Evolutionary conservation across 2,329 filamentous ascomycete species (phyloP).

Genomic region (Capronia epimyces): DNA sequence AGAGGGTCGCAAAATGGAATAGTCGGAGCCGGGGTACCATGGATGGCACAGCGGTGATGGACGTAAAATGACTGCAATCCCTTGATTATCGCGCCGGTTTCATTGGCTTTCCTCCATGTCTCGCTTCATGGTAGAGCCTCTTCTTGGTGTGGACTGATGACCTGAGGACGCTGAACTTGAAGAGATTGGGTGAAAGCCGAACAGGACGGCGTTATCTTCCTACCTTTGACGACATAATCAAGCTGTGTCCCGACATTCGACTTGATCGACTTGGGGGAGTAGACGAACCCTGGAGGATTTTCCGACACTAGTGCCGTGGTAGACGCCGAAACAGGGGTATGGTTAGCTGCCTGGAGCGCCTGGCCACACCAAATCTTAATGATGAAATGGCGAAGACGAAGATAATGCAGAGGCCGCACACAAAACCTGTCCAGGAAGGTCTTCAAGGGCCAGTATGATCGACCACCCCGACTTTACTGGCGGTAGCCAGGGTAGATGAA

Average conservation of each 20-base stretch:
- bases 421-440: too few species aligned
- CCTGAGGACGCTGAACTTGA: not conserved
- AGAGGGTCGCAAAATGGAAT: slow-evolving; percentile 18
- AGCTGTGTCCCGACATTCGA: too few species aligned
- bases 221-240: too few species aligned
- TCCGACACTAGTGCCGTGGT: not conserved
- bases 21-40: slow-evolving; percentile 13
- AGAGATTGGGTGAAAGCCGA: not conserved
- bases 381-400: not conserved
- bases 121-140: not conserved
- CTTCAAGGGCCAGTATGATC: too few species aligned
- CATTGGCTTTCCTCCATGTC: not conserved
- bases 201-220: too few species aligned
- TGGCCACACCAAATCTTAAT: not conserved
- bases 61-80: not conserved
- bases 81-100: too few species aligned
- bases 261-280: not conserved
- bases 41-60: slow-evolving; percentile 5
- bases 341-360: not conserved
- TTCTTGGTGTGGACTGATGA: not conserved
- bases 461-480: too few species aligned
- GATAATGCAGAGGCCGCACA: too few species aligned
- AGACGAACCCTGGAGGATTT: not conserved
- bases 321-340: not conserved
- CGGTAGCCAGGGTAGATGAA: too few species aligned